phyloP scores from a whole-genome alignment of 2,329 filamentous ascomycete genomes.

The Aspergillus novofumigatus region DNA sequence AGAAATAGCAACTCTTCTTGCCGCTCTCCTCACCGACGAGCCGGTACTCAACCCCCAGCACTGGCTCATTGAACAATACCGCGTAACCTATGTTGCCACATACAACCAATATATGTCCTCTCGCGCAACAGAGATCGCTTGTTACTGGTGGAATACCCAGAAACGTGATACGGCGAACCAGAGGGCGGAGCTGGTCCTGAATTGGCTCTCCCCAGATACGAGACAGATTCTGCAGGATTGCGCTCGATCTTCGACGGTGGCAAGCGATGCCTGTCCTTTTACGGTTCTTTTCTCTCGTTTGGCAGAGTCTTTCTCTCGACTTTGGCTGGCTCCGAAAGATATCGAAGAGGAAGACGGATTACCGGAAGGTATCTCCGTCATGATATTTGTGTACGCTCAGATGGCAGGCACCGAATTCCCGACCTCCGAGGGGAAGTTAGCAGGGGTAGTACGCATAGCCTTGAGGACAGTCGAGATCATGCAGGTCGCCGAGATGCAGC shows the following conservation, averaged over 20 bases:
- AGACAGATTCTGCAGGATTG: neutral
- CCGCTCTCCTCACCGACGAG: neutral
- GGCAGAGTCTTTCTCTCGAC: neutral
- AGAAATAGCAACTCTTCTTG: neutral
- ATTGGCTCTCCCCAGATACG: slow-evolving; percentile 1
- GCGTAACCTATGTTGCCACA: neutral
- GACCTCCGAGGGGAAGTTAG: neutral
- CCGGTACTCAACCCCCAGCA: neutral
- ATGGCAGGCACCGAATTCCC: neutral
- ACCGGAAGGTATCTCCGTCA: neutral
- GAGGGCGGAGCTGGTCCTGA: slow-evolving; percentile 1
- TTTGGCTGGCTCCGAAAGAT: neutral
- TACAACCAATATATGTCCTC: neutral
- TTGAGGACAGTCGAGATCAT: neutral
- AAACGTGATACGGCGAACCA: neutral
- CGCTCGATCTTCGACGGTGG: neutral
- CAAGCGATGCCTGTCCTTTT: neutral
- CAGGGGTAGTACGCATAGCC: neutral
- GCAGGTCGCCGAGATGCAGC: neutral
- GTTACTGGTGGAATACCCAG: neutral
- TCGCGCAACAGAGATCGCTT: neutral
- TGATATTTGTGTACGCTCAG: neutral
- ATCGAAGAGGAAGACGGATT: neutral
- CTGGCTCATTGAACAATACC: neutral
- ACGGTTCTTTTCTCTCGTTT: neutral